Base-by-base conservation (phyloP, 2,329 filamentous ascomycete genomes). In the Venturia effusa region DNA sequence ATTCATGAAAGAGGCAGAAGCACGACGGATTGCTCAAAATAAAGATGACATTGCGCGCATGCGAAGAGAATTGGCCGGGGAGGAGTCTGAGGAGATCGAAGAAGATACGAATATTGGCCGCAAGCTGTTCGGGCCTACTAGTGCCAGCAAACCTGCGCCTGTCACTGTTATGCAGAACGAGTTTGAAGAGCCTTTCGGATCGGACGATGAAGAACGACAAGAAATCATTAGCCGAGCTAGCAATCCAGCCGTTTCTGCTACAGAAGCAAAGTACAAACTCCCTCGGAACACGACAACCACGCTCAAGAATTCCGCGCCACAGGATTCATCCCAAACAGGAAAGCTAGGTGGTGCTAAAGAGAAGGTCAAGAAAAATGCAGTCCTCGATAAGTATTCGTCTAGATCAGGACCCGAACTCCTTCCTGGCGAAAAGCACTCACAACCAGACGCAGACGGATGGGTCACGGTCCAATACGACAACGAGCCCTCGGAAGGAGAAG, bases 1-100 rank as follows among this genome's bases (percentile, higher is more conserved):
- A 66, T 99, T 99, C 73, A 97, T 99, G 94, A 86, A 88, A 70
- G 91, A 88, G 68, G 90, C 92, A 1, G 92, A 97, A 71, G 88
- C 88, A 34, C 81, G 86, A 43, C 85, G 86, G 70, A 92, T 88
- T 74, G 84, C 88, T 67, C 83, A 86, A 64, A 97, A 97, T 68
- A 90, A 96, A 69, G 88, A 89, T 64, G 84, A 90, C 39, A 70
- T 78, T 40, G 73, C 75, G 62, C 68, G 68, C 8, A 68, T 97
- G 60, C 83, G 87, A 60, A 84, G 85, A 64, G 88, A 93, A 59
- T 79, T 97, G 27, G 80, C 80, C 61, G 81, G 81, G 1, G 83
- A 83, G 51, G 74, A 68, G 80, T 84, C 24, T 78, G 77, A n/a
- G 80, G 79, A 68, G 75, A 76, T 76, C 24, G 77, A 78, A 6